phyloP scores from a whole-genome alignment of 2,329 filamentous ascomycete species.

The Phaeosphaeriaceae sp. region DNA sequence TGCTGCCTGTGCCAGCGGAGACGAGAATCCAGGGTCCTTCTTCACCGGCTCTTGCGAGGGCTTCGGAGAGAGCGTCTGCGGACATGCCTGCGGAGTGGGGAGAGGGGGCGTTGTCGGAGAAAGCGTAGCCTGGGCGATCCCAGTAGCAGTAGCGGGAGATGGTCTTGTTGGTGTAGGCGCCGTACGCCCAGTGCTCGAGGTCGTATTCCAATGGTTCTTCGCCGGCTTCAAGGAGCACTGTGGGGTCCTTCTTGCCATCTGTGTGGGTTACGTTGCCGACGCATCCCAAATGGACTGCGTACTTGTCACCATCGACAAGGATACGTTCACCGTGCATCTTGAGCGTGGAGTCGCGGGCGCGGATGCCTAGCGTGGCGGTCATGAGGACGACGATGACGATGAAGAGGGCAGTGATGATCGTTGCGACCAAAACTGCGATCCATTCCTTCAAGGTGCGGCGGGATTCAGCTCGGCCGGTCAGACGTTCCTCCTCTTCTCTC shows the following conservation, averaged over 20 bases:
- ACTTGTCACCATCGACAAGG: slow-evolving; percentile 83
- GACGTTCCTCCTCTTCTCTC: slow-evolving; percentile 85
- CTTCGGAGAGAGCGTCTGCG: slow-evolving; percentile 87
- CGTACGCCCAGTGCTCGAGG: slow-evolving; percentile 80
- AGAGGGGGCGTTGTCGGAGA: slow-evolving; percentile 90
- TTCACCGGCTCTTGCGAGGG: slow-evolving; percentile 80
- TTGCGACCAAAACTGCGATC: slow-evolving; percentile 78
- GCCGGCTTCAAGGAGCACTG: slow-evolving; percentile 84
- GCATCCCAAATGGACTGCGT: slow-evolving; percentile 86
- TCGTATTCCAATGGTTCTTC: slow-evolving; percentile 80
- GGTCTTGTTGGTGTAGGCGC: slow-evolving; percentile 77
- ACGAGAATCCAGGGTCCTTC: slow-evolving; percentile 88
- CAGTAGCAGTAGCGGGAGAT: slow-evolving; percentile 94
- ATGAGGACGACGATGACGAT: slow-evolving; percentile 74
- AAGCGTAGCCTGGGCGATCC: slow-evolving; percentile 88
- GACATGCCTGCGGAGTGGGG: slow-evolving; percentile 93
- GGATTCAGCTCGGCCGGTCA: slow-evolving; percentile 88
- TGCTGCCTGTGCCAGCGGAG: slow-evolving; percentile 83
- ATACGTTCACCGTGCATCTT: slow-evolving; percentile 76
- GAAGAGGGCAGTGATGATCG: slow-evolving; percentile 73
- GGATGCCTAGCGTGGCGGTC: slow-evolving; percentile 79
- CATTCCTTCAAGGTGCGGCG: slow-evolving; percentile 84
- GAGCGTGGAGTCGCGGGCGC: slow-evolving; percentile 79
- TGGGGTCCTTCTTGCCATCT: slow-evolving; percentile 68
- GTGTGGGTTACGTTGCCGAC: slow-evolving; percentile 70